Conservation (phyloP, 1,284 basidiomycete species). For the Ceratobasidium sp. region DNA sequence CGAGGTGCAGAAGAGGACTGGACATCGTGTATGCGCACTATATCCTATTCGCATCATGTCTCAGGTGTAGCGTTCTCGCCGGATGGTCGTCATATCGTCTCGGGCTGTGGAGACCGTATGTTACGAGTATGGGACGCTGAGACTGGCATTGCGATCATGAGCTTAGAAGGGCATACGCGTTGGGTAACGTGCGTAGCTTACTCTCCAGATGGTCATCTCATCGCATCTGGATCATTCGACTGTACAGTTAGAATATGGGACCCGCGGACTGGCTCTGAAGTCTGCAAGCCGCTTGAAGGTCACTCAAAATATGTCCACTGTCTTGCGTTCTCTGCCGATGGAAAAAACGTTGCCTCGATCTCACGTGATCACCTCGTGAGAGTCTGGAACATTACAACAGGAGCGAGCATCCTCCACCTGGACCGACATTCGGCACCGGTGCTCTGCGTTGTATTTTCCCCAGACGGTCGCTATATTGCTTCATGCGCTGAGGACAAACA, state of each 20-base stretch:
- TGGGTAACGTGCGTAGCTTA: not conserved
- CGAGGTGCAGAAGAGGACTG: not conserved
- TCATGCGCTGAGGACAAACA: not conserved
- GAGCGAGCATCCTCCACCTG: not conserved
- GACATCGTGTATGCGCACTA: not conserved
- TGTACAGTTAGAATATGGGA: not conserved
- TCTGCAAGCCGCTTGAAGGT: not conserved
- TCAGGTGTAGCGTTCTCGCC: not conserved
- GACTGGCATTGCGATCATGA: not conserved
- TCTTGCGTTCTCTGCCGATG: not conserved
- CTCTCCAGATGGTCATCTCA: not conserved
- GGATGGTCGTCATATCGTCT: not conserved
- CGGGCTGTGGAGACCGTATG: not conserved
- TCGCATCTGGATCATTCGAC: not conserved
- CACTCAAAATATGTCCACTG: not conserved
- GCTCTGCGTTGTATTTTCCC: not conserved
- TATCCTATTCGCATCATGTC: not conserved
- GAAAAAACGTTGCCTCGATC: not conserved
- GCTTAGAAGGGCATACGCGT: not conserved
- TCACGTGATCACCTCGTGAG: not conserved
- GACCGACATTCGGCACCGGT: not conserved
- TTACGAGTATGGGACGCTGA: slow-evolving; percentile 6
- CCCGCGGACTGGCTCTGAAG: not conserved
- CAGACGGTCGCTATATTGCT: not conserved
- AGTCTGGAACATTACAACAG: not conserved